Evolutionary conservation across 306 rosid species (phyloP).

Genomic region (Medicago ruthenica): DNA sequence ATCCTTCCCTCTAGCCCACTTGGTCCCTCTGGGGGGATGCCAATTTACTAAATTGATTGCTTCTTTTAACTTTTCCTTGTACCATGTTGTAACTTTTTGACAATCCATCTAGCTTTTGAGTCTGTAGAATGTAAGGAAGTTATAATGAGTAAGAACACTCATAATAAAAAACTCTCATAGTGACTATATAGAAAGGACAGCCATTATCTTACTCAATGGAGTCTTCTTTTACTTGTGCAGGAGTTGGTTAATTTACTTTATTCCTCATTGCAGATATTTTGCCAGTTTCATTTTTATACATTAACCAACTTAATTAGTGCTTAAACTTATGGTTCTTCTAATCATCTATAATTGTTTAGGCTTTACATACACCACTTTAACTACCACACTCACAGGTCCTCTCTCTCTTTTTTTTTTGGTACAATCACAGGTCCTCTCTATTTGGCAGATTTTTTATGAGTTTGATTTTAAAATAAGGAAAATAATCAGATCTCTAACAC

Average conservation of each 20-base stretch:
- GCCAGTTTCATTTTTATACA: slow-evolving; percentile 14
- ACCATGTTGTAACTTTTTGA: slow-evolving; percentile 55
- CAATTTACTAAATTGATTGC: slow-evolving; percentile 44
- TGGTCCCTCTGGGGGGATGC: slow-evolving; percentile 47
- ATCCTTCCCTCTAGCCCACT: slow-evolving; percentile 40
- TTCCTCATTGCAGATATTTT: slow-evolving; percentile 19
- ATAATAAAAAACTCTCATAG: slow-evolving; percentile 40
- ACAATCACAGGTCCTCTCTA: slow-evolving; percentile 17
- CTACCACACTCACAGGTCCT: too few relatives aligned
- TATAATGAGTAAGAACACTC: slow-evolving; percentile 49
- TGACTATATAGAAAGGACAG: slow-evolving; percentile 36
- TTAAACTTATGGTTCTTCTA: slow-evolving; percentile 35
- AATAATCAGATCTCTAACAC: neutral
- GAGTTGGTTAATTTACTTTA: slow-evolving; percentile 37
- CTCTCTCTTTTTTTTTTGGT: too few relatives aligned
- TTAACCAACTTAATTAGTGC: slow-evolving; percentile 39
- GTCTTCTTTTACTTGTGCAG: slow-evolving; percentile 27
- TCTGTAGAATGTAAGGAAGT: slow-evolving; percentile 41
- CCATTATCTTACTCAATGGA: slow-evolving; percentile 30
- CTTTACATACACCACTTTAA: slow-evolving; percentile 48
- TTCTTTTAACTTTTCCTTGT: slow-evolving; percentile 47
- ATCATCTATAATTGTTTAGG: slow-evolving; percentile 44
- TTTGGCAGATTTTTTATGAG: neutral
- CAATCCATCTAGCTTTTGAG: slow-evolving; percentile 54
- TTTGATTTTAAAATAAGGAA: slow-evolving; percentile 18